Conservation (phyloP, 2,329 filamentous ascomycete species). For the Aspergillus proliferans region DNA sequence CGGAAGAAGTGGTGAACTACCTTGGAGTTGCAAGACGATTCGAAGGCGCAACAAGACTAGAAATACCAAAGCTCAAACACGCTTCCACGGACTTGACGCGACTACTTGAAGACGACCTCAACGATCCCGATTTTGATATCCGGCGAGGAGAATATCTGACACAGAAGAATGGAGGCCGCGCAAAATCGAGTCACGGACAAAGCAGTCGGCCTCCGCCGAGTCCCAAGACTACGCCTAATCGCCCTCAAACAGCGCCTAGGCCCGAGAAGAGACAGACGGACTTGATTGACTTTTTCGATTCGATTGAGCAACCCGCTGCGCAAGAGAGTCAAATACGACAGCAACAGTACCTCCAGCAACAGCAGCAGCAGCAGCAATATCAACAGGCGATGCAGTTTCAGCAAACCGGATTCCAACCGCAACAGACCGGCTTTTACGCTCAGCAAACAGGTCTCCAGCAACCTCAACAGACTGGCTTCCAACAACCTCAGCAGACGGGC, state of each 20-base stretch:
- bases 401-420: slow-evolving; percentile 26
- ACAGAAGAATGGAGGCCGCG: slow-evolving; percentile 62
- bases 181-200: slow-evolving; percentile 22
- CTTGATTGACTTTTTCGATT: slow-evolving; percentile 90
- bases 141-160: slow-evolving; percentile 88
- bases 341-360: slow-evolving; percentile 10
- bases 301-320: slow-evolving; percentile 72
- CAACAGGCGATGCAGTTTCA: slow-evolving; percentile 35
- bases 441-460: slow-evolving; percentile 30
- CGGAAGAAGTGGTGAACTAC: slow-evolving; percentile 86
- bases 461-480: slow-evolving; percentile 22
- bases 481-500: slow-evolving; percentile 27
- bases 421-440: slow-evolving; percentile 14
- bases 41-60: slow-evolving; percentile 83
- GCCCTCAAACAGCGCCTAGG: slow-evolving; percentile 24
- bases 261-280: slow-evolving; percentile 45
- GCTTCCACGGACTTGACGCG: slow-evolving; percentile 85
- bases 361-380: slow-evolving; percentile 22
- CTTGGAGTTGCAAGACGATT: slow-evolving; percentile 81
- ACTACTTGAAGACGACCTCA: slow-evolving; percentile 88
- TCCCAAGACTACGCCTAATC: slow-evolving; percentile 15
- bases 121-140: slow-evolving; percentile 90
- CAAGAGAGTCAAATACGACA: slow-evolving; percentile 33
- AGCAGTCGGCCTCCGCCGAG: slow-evolving; percentile 22
- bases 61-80: slow-evolving; percentile 95